These are phyloP conservation scores for Globisporangium paroecandrum DNA, from an alignment of 352 stramenopile genomes.

Conservation along the genomic window DNA sequence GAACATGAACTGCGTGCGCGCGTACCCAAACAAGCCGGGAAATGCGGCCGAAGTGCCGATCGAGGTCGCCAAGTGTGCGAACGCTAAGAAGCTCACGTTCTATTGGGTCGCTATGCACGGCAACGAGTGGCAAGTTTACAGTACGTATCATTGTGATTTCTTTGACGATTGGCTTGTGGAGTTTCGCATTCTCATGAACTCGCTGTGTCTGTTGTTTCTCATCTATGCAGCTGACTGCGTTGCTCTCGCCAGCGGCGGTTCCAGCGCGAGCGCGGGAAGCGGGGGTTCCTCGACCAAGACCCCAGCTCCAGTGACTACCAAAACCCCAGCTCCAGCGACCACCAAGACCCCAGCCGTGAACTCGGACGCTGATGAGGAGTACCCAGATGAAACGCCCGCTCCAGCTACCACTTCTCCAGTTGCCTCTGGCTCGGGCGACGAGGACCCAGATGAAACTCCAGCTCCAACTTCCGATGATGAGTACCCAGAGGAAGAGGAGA, in stretches of 20 bases:
- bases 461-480: background rate
- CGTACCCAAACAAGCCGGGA: conserved; percentile 31
- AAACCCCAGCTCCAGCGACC: conserved; percentile 3
- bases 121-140: conserved; percentile 56
- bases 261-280: background rate
- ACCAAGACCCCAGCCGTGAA: background rate
- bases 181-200: background rate
- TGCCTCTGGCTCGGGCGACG: conserved; percentile 3
- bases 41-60: conserved; percentile 29
- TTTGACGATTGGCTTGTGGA: background rate
- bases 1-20: conserved; percentile 32
- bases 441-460: background rate
- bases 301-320: background rate
- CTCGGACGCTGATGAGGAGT: conserved; percentile 4
- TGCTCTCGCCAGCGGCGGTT: conserved; percentile 2
- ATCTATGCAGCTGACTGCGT: conserved; percentile 23
- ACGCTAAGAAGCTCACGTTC: conserved; percentile 38
- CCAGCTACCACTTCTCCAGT: background rate
- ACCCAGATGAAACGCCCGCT: background rate
- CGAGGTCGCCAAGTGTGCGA: conserved; percentile 30
- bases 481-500: too few relatives aligned
- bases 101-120: conserved; percentile 57
- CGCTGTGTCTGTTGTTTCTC: background rate
- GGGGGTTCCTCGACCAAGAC: background rate
- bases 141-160: conserved; percentile 8